A percentile compares a stretch with the other conserved stretches of the same genome.
phyloP scores from a whole-genome alignment of 106 monocot species.

The Ottelia alismoides region DNA sequence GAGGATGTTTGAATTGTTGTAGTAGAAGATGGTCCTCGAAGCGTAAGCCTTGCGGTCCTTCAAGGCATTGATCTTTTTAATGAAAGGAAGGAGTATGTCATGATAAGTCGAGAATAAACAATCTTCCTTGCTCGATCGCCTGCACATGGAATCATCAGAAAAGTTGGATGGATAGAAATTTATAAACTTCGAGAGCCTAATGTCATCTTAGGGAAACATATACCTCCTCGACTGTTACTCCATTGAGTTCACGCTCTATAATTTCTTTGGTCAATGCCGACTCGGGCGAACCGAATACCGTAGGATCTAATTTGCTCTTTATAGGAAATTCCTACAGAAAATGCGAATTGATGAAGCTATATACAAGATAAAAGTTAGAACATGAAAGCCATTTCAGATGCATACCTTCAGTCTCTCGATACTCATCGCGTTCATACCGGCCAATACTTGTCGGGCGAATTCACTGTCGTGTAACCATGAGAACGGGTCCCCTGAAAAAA shows the following conservation, averaged over 20 bases:
- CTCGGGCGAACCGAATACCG: slow-evolving; percentile 42
- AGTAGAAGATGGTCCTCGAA: slow-evolving; percentile 63
- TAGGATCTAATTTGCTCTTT: slow-evolving; percentile 49
- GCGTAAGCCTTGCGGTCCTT: slow-evolving; percentile 38
- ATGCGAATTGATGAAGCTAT: slow-evolving; percentile 2
- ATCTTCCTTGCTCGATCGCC: slow-evolving; percentile 43
- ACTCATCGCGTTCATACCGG: slow-evolving; percentile 57
- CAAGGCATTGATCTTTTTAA: slow-evolving; percentile 34
- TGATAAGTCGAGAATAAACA: slow-evolving; percentile 76
- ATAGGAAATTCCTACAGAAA: slow-evolving; percentile 45
- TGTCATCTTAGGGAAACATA: neutral
- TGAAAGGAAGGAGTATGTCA: slow-evolving; percentile 49
- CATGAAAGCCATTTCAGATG: neutral
- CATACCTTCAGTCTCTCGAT: slow-evolving; percentile 59
- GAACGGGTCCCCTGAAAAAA: slow-evolving; percentile 45
- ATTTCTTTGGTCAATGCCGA: slow-evolving; percentile 61
- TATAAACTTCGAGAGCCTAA: neutral
- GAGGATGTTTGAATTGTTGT: slow-evolving; percentile 24
- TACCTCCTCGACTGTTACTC: slow-evolving; percentile 64
- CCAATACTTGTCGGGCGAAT: slow-evolving; percentile 61
- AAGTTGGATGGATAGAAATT: neutral
- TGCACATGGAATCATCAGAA: neutral
- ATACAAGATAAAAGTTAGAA: neutral
- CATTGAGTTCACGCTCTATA: slow-evolving; percentile 35
- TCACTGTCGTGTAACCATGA: slow-evolving; percentile 71